These are phyloP conservation scores for Coemansia sp. DNA, from an alignment of 192 early-diverging fungal species.

Conservation along the genomic window DNA sequence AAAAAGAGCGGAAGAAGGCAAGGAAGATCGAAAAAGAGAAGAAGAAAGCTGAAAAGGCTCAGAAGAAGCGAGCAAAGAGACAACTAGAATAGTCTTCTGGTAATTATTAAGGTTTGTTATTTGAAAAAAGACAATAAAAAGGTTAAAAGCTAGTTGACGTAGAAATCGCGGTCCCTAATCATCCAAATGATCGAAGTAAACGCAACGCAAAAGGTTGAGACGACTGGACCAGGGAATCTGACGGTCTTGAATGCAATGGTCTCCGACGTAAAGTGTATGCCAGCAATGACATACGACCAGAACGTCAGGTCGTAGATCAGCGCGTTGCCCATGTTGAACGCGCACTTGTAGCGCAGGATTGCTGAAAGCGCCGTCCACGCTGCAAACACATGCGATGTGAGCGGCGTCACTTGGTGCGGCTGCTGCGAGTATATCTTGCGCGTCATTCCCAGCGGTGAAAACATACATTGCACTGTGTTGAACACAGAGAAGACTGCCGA, in stretches of 20 bases:
- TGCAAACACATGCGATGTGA: constrained; percentile 84
- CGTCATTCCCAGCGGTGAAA: constrained; percentile 72
- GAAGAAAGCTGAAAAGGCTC: constrained; percentile 11
- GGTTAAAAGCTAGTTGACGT: constrained; percentile 24
- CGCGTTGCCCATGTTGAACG: constrained; percentile 76
- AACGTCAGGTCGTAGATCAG: constrained; percentile 53
- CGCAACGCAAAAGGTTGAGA: constrained; percentile 70
- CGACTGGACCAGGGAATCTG: constrained; percentile 64
- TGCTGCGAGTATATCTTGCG: constrained; percentile 70
- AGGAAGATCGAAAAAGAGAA: constrained; percentile 14
- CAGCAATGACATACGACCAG: constrained; percentile 74
- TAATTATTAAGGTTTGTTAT: not conserved
- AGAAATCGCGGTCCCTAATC: constrained; percentile 48
- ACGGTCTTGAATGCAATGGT: constrained; percentile 64
- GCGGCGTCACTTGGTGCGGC: constrained; percentile 68
- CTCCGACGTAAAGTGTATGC: constrained; percentile 70
- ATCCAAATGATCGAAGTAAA: constrained; percentile 58
- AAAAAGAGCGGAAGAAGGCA: constrained; percentile 15
- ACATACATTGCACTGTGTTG: constrained; percentile 84
- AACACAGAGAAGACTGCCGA: constrained; percentile 76
- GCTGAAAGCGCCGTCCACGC: constrained; percentile 85
- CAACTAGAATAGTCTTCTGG: not conserved
- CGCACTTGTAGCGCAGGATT: constrained; percentile 81
- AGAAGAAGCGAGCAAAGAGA: not conserved
- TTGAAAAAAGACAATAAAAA: constrained; percentile 1